phyloP scores from a whole-genome alignment of 2,329 filamentous ascomycete genomes.

The Coniochaeta pulveracea region DNA sequence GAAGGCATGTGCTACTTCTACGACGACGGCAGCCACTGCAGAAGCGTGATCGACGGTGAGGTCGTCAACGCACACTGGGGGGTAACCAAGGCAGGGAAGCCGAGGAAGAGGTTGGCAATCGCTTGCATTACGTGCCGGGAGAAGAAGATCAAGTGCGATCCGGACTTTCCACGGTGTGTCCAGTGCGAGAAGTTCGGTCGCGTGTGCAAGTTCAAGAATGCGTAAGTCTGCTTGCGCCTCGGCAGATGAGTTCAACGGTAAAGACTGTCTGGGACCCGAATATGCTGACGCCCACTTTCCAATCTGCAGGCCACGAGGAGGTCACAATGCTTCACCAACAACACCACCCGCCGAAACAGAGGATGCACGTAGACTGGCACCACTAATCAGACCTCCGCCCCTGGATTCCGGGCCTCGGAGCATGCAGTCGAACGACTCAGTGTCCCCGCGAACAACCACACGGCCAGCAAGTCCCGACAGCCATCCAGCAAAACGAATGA shows the following conservation, averaged over 20 bases:
- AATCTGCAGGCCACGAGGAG: constrained; percentile 38
- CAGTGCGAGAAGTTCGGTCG: constrained; percentile 89
- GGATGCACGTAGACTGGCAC: constrained; percentile 24
- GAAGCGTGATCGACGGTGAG: constrained; percentile 75
- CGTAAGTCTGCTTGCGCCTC: constrained; percentile 46
- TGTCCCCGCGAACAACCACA: constrained; percentile 32
- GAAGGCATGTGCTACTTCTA: constrained; percentile 80
- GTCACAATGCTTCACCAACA: constrained; percentile 44
- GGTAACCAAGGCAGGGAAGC: constrained; percentile 87
- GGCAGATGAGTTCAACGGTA: background rate
- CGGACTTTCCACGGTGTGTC: constrained; percentile 74
- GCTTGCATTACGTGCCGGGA: constrained; percentile 89
- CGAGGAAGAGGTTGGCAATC: constrained; percentile 79
- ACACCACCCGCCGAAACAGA: constrained; percentile 40
- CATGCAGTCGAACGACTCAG: constrained; percentile 33
- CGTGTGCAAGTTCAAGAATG: constrained; percentile 74
- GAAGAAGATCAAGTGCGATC: constrained; percentile 97
- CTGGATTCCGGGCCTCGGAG: constrained; percentile 27
- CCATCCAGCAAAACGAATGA: constrained; percentile 35
- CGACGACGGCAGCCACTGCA: constrained; percentile 74
- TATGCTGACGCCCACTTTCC: background rate
- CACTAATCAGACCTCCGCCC: constrained; percentile 16
- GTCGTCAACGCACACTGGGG: constrained; percentile 86
- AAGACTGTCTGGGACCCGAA: background rate
- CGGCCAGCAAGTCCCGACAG: constrained; percentile 19